Base-by-base conservation (phyloP, 176 grass and related monocot genomes). In the Elymus sibiricus region DNA sequence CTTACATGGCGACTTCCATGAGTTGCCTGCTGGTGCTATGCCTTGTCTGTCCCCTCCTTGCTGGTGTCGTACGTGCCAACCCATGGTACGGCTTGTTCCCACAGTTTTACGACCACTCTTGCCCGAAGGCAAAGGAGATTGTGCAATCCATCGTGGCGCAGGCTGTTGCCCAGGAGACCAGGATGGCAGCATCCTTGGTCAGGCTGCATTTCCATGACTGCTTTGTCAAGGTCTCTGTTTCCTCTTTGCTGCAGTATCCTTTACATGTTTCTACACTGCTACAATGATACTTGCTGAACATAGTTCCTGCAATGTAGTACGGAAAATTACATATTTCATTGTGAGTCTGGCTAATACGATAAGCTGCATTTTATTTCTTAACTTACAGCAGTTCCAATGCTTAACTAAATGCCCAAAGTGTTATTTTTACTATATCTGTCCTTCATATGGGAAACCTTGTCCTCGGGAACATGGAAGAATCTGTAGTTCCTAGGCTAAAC, bases 131-230 rank as follows among this genome's bases (percentile, higher is more conserved):
- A 0, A 93, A 92, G 88, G 89, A 94, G 79, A 96, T 96, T 11
- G 94, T 96, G 27, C 78, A 82, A 69, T 86, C 91, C 81, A 86
- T 94, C 15, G 91, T 96, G n/a, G 89, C 87, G n/a, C 63, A 90
- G 61, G 94, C 94, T 19, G 94, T 96, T 29, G 89, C 94, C 32
- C 89, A 79, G 75, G 94, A 96, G 77, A 84, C 91, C 27, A 92
- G 94, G 88, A 96, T 96, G 89, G 94, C 94, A 5, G 94, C 94
- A 58, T 96, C 91, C 67, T 84, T 96, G 84, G 87, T 96, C 83
- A 93, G 94, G 83, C 40, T 89, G 84, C 83, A 89, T 87, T 88
- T 88, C 47, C 90, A 92, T 59, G 86, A 89, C 72, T 92, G 94
- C 81, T 91, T 91, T 76, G 89, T 91, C 89, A 84, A 91, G 85